Conservation (phyloP, 371 early-diverging fungal genomes). For the Blyttiomyces sp. region DNA sequence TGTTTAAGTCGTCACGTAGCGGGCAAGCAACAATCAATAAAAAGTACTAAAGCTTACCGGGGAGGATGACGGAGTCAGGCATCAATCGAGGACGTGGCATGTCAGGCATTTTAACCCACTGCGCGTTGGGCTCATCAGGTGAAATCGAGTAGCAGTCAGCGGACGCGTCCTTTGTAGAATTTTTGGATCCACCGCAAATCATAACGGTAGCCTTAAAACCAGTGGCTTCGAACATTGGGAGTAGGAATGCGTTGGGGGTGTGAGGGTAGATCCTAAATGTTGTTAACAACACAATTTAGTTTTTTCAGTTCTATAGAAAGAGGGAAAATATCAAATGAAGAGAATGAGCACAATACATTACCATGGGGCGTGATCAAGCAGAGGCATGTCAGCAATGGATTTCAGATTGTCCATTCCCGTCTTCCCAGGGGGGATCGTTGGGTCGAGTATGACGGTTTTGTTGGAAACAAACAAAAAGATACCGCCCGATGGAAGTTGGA, state of each 20-base stretch:
- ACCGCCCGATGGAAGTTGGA: slow-evolving; percentile 30
- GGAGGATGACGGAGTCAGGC: slow-evolving; percentile 28
- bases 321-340: not conserved
- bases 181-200: slow-evolving; percentile 36
- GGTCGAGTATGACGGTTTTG: slow-evolving; percentile 23
- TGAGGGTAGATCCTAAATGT: slow-evolving; percentile 23
- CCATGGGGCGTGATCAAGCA: slow-evolving; percentile 30
- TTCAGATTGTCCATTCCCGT: slow-evolving; percentile 9
- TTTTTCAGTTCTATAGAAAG: not conserved
- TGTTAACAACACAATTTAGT: too few species aligned
- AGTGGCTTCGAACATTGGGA: slow-evolving; percentile 29
- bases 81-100: slow-evolving; percentile 28
- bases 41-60: slow-evolving; percentile 16
- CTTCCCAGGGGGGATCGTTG: slow-evolving; percentile 10
- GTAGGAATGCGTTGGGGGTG: slow-evolving; percentile 32
- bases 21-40: not conserved
- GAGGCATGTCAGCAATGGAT: slow-evolving; percentile 11
- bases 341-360: not conserved
- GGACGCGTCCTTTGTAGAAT: not conserved
- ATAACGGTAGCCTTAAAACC: slow-evolving; percentile 24
- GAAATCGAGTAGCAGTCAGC: slow-evolving; percentile 13
- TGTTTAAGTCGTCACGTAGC: not conserved
- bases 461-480: slow-evolving; percentile 32
- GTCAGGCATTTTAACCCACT: slow-evolving; percentile 4
- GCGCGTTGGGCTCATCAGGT: slow-evolving; percentile 10